Conservation (phyloP, 176 grass and related monocot species). For the Zea luxurians region DNA sequence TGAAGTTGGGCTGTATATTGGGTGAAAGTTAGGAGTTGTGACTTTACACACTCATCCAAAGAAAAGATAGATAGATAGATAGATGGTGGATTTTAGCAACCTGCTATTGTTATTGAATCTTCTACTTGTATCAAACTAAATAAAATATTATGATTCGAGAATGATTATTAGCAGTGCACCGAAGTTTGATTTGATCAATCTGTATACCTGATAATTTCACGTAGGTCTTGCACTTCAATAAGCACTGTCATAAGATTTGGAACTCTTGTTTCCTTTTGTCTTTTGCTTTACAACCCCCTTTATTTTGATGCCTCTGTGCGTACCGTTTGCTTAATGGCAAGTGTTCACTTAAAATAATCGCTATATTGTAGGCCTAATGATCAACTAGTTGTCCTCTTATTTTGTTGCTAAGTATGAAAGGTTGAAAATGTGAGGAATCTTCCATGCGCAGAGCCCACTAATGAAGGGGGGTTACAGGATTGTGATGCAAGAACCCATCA, state of each 20-base stretch:
- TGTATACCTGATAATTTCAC: slow-evolving; percentile 35
- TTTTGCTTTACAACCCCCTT: slow-evolving; percentile 43
- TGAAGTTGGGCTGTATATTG: slow-evolving; percentile 23
- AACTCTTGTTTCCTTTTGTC: slow-evolving; percentile 42
- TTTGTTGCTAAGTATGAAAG: slow-evolving; percentile 51
- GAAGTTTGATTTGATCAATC: slow-evolving; percentile 3
- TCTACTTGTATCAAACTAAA: slow-evolving; percentile 19
- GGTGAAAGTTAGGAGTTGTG: slow-evolving; percentile 31
- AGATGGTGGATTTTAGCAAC: slow-evolving; percentile 34
- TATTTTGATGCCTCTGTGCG: slow-evolving; percentile 46
- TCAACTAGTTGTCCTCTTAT: slow-evolving; percentile 54
- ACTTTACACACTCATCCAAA: slow-evolving; percentile 26
- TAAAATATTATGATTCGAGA: slow-evolving; percentile 9
- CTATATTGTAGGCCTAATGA: slow-evolving; percentile 62
- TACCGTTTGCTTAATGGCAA: slow-evolving; percentile 53
- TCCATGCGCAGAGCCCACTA: slow-evolving; percentile 55
- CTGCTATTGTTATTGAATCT: slow-evolving; percentile 17
- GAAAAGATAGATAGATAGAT: slow-evolving; percentile 19
- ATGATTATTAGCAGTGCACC: not conserved
- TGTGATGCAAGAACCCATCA: slow-evolving; percentile 67
- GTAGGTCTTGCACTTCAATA: slow-evolving; percentile 35
- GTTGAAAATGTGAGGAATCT: slow-evolving; percentile 62
- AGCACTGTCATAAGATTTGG: slow-evolving; percentile 29
- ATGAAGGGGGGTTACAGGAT: slow-evolving; percentile 40
- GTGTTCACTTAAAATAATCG: slow-evolving; percentile 49